A percentile compares a stretch with the other conserved stretches of the same genome.
These are phyloP conservation scores for Gossypium mustelinum DNA, from an alignment of 345 rosid species.

Conservation along the genomic window DNA sequence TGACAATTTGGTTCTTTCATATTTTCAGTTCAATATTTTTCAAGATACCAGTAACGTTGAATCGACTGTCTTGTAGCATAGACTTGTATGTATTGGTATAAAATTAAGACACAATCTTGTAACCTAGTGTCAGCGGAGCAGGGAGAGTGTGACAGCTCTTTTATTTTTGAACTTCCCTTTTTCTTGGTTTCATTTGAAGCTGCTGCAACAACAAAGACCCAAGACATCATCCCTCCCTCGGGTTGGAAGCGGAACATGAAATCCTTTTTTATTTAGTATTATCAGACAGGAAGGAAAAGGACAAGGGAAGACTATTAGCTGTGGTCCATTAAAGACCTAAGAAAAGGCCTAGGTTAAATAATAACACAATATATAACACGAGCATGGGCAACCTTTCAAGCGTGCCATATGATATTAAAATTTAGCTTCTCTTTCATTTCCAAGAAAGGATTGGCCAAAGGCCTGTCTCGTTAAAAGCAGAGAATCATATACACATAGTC, in stretches of 20 bases:
- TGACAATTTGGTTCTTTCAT: neutral
- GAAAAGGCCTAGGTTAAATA: neutral
- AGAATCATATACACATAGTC: conserved; percentile 35
- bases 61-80: conserved; percentile 22
- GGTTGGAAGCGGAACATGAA: neutral
- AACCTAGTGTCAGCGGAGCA: conserved; percentile 20
- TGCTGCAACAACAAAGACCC: neutral
- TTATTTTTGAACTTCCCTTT: neutral
- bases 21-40: neutral
- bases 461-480: conserved; percentile 62
- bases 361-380: conserved; percentile 12
- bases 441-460: conserved; percentile 52
- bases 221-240: neutral
- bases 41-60: neutral
- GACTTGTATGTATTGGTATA: conserved; percentile 4
- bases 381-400: conserved; percentile 32
- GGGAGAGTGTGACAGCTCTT: conserved; percentile 24
- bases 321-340: neutral
- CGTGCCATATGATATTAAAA: conserved; percentile 26
- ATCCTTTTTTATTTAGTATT: too few relatives aligned
- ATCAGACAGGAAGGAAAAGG: neutral
- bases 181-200: neutral
- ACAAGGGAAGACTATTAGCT: neutral
- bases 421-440: conserved; percentile 67
- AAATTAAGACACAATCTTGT: neutral